Evolutionary conservation across 345 rosid genomes (phyloP).

Genomic region (Trapa bicornis): DNA sequence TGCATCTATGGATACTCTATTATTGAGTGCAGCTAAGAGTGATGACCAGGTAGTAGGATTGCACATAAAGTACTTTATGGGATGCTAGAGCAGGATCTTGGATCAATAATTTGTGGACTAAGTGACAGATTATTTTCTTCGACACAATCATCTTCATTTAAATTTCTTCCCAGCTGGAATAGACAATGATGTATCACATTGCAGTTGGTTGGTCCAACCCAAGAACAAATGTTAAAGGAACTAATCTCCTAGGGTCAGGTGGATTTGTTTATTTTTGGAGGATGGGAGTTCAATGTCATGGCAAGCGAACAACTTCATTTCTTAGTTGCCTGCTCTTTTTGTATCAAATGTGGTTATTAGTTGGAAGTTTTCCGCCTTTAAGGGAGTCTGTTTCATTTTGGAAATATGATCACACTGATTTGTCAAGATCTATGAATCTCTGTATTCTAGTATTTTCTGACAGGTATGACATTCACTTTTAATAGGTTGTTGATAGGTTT

Average conservation of each 20-base stretch:
- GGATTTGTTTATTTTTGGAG: background rate
- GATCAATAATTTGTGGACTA: background rate
- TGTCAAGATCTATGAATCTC: background rate
- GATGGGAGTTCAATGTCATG: background rate
- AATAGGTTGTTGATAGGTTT: conserved; percentile 67
- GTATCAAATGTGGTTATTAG: background rate
- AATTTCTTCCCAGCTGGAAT: background rate
- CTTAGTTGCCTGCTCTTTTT: background rate
- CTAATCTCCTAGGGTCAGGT: background rate
- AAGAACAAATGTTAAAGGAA: background rate
- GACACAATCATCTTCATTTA: background rate
- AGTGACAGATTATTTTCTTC: background rate
- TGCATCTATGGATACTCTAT: background rate
- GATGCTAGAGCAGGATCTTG: background rate
- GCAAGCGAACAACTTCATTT: background rate
- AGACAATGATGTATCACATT: background rate
- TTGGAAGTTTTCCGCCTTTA: background rate
- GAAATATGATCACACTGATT: background rate
- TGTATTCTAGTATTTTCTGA: background rate
- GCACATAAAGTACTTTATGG: background rate
- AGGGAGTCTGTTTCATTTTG: background rate
- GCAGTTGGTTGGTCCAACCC: background rate
- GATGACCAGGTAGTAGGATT: background rate
- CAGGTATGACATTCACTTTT: conserved; percentile 3
- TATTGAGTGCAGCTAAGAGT: background rate